A percentile compares a stretch with the other conserved stretches of the same genome.
Conservation (phyloP, 1,284 basidiomycete species). For the Melampsora medusae region DNA sequence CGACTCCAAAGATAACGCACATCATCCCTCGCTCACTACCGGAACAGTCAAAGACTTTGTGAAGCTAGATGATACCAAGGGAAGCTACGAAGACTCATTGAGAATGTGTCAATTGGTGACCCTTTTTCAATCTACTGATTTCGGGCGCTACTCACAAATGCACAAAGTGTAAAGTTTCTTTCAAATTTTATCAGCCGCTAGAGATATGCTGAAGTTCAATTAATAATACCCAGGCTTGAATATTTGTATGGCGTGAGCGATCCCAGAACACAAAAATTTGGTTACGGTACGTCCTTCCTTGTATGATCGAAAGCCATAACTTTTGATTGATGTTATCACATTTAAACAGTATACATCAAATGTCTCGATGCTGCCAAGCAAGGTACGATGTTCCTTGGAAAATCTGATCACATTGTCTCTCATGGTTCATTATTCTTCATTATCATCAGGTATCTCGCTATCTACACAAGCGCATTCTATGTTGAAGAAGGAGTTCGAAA, state of each 20-base stretch:
- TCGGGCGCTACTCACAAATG: slow-evolving; percentile 37
- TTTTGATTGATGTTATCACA: neutral
- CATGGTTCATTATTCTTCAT: neutral
- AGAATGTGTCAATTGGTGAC: slow-evolving; percentile 17
- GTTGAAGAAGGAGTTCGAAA: slow-evolving; percentile 30
- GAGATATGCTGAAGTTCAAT: neutral
- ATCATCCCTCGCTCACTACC: neutral
- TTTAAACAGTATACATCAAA: slow-evolving; percentile 30
- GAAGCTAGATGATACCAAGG: neutral
- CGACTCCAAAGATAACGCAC: neutral
- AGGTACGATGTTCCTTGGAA: slow-evolving; percentile 11
- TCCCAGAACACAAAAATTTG: slow-evolving; percentile 23
- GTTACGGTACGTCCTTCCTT: slow-evolving; percentile 23
- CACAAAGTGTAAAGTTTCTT: slow-evolving; percentile 23
- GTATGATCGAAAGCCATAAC: neutral
- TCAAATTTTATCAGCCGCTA: neutral
- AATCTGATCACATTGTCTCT: neutral
- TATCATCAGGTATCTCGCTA: slow-evolving; percentile 8
- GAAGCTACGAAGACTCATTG: slow-evolving; percentile 12
- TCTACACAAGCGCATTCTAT: slow-evolving; percentile 23
- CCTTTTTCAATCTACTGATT: slow-evolving; percentile 28
- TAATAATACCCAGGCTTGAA: slow-evolving; percentile 18
- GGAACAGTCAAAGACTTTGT: slow-evolving; percentile 20
- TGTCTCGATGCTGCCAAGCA: slow-evolving; percentile 39
- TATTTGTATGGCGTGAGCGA: slow-evolving; percentile 28